Conservation (phyloP, 352 stramenopile species). For the Phytophthora gonapodyides region DNA sequence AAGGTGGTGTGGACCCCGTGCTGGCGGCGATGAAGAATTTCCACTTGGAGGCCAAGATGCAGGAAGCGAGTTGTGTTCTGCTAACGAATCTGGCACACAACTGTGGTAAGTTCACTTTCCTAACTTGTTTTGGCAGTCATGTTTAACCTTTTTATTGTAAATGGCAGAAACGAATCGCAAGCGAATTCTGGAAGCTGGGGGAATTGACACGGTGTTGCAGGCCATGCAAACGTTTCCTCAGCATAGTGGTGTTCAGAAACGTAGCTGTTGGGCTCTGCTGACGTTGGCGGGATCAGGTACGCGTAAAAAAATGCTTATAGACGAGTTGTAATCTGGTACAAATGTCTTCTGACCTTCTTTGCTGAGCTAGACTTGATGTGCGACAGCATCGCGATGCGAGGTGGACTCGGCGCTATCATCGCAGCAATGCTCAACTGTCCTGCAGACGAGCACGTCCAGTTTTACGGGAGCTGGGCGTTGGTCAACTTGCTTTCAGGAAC, state of each 20-base stretch:
- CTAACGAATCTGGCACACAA: slow-evolving; percentile 91
- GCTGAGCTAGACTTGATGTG: slow-evolving; percentile 60
- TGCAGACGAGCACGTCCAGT: slow-evolving; percentile 58
- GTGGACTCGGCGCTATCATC: slow-evolving; percentile 68
- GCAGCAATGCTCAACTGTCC: slow-evolving; percentile 80
- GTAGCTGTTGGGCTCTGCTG: slow-evolving; percentile 82
- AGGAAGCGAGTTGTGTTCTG: slow-evolving; percentile 73
- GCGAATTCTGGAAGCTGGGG: slow-evolving; percentile 67
- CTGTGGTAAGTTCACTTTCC: slow-evolving; percentile 46
- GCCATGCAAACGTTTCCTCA: slow-evolving; percentile 87
- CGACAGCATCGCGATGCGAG: slow-evolving; percentile 59
- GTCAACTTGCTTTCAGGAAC: slow-evolving; percentile 70
- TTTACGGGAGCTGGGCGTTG: slow-evolving; percentile 71
- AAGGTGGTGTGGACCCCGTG: slow-evolving; percentile 60
- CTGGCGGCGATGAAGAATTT: slow-evolving; percentile 73
- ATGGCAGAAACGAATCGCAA: slow-evolving; percentile 81
- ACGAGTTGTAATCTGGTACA: background rate
- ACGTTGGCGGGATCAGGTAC: slow-evolving; percentile 80
- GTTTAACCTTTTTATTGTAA: slow-evolving; percentile 31
- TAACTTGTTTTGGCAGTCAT: background rate
- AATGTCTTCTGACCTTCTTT: background rate
- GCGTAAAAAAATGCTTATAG: too few species aligned
- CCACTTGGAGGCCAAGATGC: slow-evolving; percentile 56
- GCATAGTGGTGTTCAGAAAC: slow-evolving; percentile 71
- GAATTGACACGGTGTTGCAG: slow-evolving; percentile 80